Evolutionary conservation across 2,329 filamentous ascomycete species (phyloP), one percentile per base, ranked within the genome.

Genomic region (Phaeophleospora eucalypticola): DNA sequence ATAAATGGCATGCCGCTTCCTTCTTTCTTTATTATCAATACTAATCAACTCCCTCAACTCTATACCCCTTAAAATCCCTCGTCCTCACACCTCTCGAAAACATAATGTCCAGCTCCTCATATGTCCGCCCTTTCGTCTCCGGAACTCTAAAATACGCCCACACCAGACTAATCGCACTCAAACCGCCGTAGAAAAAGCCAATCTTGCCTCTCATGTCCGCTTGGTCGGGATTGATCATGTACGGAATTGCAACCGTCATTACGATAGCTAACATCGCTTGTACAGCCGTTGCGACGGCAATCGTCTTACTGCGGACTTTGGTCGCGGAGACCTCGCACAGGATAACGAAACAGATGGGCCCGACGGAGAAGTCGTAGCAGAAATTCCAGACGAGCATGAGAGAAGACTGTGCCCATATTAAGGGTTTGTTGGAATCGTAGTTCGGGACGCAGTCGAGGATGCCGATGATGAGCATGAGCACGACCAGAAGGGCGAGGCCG

Each of bases 81-180:
- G 67, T 66, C 17, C 45, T 54, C 32, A 71, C 64, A 12, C 58
- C 54, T 34, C 63, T 57, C 40, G 65, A 62, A 51, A 71, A 72
- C 67, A 72, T 66, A 17, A 69, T 58, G 56, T 72, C 69, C 29
- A 72, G 51, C 57, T 72, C 69, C 43, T 71, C 68, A 47, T 65
- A 71, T 20, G 69, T 70, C 24, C 68, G 49, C 1, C 63, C 68
- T 43, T 65, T 67, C 36, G 68, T 71, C 53, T 71, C 70, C 3
- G 70, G 69, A 1, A 70, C 57, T 21, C 66, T 56, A 19, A 68
- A 65, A 47, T 59, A 70, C 1, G 64, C 59, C 68, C 69, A 70
- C 0, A 66, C 27, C 6, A 71, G 46, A 32, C 62, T 63, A 0
- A 68, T 45, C 2, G 61, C 41, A 8, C 61, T 60, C 3, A 69